Percentiles rank a stretch among this genome's conserved stretches.
Conservation (phyloP, 2,329 filamentous ascomycete species). For the Whalleya microplaca region DNA sequence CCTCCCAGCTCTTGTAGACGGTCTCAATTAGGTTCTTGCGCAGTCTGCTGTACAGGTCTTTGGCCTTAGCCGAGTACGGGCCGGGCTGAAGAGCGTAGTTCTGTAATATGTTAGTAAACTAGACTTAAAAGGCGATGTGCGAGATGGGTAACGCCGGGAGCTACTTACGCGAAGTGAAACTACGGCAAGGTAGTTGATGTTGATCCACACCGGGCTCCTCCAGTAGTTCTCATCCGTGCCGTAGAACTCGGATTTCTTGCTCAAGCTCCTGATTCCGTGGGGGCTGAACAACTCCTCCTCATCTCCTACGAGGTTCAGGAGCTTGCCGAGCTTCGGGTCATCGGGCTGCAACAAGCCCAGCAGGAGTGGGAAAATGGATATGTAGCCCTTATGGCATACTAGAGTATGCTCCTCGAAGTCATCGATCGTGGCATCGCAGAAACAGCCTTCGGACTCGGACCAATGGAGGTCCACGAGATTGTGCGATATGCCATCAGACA, state of each 20-base stretch:
- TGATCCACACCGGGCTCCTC: constrained; percentile 93
- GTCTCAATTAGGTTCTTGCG: constrained; percentile 87
- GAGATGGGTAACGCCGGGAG: neutral
- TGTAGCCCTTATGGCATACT: constrained; percentile 96
- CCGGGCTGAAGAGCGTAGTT: constrained; percentile 67
- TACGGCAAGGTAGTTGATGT: constrained; percentile 90
- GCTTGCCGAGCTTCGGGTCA: constrained; percentile 72
- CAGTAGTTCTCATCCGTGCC: constrained; percentile 96
- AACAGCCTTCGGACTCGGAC: constrained; percentile 78
- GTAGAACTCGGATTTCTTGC: constrained; percentile 80
- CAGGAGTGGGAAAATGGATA: constrained; percentile 91
- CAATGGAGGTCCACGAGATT: constrained; percentile 96
- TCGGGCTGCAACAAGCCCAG: constrained; percentile 77
- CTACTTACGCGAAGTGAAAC: constrained; percentile 74
- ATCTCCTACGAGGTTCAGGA: constrained; percentile 78
- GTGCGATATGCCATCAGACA: constrained; percentile 74
- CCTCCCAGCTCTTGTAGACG: constrained; percentile 83
- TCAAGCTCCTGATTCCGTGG: constrained; percentile 87
- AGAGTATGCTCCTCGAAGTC: constrained; percentile 88
- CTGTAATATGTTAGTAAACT: constrained; percentile 43
- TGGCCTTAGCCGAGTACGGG: constrained; percentile 69
- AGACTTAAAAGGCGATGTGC: neutral
- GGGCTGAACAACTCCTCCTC: constrained; percentile 88
- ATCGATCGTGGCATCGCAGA: constrained; percentile 94
- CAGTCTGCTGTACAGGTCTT: constrained; percentile 74